These are phyloP conservation scores for Aspergillus calidoustus DNA, from an alignment of 2,329 filamentous ascomycete species.

Conservation along the genomic window DNA sequence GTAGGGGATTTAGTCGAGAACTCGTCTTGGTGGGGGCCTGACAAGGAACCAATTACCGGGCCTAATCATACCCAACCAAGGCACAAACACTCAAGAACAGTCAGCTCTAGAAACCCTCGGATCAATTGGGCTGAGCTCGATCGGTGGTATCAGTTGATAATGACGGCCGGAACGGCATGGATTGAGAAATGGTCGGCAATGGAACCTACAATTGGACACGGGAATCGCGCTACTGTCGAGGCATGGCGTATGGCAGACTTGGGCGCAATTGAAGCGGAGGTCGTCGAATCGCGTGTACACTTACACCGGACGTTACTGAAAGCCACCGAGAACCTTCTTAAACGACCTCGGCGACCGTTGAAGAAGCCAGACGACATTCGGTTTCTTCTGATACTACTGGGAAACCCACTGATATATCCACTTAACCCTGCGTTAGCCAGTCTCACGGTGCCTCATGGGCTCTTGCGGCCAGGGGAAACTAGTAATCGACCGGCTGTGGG, in stretches of 20 bases:
- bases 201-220: conserved; percentile 38
- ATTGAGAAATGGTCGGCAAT: conserved; percentile 62
- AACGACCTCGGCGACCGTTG: conserved; percentile 74
- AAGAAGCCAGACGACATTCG: conserved; percentile 71
- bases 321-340: conserved; percentile 76
- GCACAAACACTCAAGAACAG: conserved; percentile 38
- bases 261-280: conserved; percentile 55
- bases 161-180: conserved; percentile 73
- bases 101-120: conserved; percentile 66
- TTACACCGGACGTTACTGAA: conserved; percentile 73
- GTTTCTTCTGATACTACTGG: conserved; percentile 77
- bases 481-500: conserved; percentile 16
- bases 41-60: conserved; percentile 47
- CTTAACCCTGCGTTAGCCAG: conserved; percentile 32
- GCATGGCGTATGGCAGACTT: conserved; percentile 49
- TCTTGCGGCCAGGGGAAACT: conserved; percentile 33
- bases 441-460: conserved; percentile 28
- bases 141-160: conserved; percentile 74
- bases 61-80: conserved; percentile 33
- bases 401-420: conserved; percentile 75
- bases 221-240: conserved; percentile 27
- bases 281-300: conserved; percentile 69
- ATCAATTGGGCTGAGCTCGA: conserved; percentile 75
- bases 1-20: conserved; percentile 80
- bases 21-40: conserved; percentile 79